These are phyloP conservation scores for Gigaspora rosea DNA, from an alignment of 192 early-diverging fungal genomes.

Conservation along the genomic window DNA sequence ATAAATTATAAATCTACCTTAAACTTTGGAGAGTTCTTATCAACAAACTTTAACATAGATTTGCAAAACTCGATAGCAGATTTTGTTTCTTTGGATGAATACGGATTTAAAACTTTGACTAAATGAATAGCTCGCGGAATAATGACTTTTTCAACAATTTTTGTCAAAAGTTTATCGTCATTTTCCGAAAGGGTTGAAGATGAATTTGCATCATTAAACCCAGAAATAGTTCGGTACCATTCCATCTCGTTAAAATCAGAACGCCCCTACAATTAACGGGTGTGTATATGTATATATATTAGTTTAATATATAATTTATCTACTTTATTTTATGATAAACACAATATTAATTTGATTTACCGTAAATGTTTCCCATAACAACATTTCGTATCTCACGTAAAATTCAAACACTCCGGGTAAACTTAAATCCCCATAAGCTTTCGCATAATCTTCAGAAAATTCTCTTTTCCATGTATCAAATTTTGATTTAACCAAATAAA, in stretches of 20 bases:
- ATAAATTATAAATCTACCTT: not conserved
- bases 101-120: constrained; percentile 14
- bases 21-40: constrained; percentile 9
- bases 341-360: constrained; percentile 27
- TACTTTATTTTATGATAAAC: not conserved
- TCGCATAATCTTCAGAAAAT: constrained; percentile 54
- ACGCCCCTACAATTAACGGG: not conserved
- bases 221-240: constrained; percentile 20
- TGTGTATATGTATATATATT: not conserved
- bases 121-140: not conserved
- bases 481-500: constrained; percentile 46
- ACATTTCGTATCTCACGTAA: constrained; percentile 53
- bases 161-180: constrained; percentile 15
- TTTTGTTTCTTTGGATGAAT: not conserved
- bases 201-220: not conserved
- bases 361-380: constrained; percentile 54
- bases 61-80: not conserved
- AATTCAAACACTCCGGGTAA: constrained; percentile 60
- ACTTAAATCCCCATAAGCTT: constrained; percentile 57
- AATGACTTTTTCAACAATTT: constrained; percentile 23
- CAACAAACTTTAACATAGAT: not conserved
- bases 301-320: not conserved
- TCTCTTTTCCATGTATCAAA: constrained; percentile 57
- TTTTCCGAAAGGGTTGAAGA: not conserved
- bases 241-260: not conserved